Percentiles rank a stretch among this genome's conserved stretches.
Evolutionary conservation across 352 stramenopile genomes (phyloP).

Genomic region (Phytophthora constricta): DNA sequence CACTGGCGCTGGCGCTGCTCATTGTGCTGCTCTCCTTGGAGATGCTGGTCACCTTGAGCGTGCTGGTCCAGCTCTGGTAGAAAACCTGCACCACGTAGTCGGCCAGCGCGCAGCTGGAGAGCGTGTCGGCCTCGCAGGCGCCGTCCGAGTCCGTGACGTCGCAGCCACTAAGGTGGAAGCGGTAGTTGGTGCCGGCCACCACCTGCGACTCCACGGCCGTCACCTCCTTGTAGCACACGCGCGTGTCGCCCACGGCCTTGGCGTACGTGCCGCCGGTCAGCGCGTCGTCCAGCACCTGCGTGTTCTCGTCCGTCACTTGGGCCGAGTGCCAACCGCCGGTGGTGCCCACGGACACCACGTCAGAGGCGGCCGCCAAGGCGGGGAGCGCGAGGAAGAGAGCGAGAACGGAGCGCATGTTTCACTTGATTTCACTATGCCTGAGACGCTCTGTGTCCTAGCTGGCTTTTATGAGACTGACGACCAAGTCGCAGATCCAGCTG

Average conservation of each 20-base stretch:
- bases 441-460: slow-evolving; percentile 5
- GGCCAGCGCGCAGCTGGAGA: slow-evolving; percentile 32
- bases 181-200: slow-evolving; percentile 81
- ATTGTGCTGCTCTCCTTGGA: slow-evolving; percentile 2
- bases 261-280: slow-evolving; percentile 37
- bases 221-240: slow-evolving; percentile 55
- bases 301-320: slow-evolving; percentile 32
- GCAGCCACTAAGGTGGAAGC: slow-evolving; percentile 68
- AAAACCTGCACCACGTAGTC: slow-evolving; percentile 65
- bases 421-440: slow-evolving; percentile 4
- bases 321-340: slow-evolving; percentile 35
- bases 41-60: slow-evolving; percentile 68
- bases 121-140: slow-evolving; percentile 36
- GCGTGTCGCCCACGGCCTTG: slow-evolving; percentile 36
- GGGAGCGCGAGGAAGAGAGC: slow-evolving; percentile 17
- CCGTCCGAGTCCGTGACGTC: slow-evolving; percentile 44
- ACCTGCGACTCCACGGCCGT: slow-evolving; percentile 61
- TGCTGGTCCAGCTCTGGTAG: slow-evolving; percentile 65
- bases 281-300: slow-evolving; percentile 36
- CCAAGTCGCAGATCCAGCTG: not conserved
- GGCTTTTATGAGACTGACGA: slow-evolving; percentile 37
- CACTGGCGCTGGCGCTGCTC: slow-evolving; percentile 9
- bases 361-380: slow-evolving; percentile 19
- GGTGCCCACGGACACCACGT: slow-evolving; percentile 30
- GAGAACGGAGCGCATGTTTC: slow-evolving; percentile 17